phyloP scores from a whole-genome alignment of 169 alveolate genomes.

The Cryptosporidium viatorum region DNA sequence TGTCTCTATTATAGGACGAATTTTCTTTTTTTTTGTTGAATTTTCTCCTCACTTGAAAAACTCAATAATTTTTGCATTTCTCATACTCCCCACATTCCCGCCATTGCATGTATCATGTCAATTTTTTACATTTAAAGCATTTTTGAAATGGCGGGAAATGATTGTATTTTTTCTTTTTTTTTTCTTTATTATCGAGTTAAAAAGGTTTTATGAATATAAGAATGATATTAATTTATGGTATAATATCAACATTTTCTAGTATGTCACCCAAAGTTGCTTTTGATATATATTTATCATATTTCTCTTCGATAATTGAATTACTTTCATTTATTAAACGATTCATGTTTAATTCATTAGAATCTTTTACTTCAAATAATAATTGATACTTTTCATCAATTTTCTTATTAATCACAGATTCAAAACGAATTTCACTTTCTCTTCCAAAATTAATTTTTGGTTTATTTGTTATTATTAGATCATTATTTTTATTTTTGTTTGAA shows the following conservation, averaged over 20 bases:
- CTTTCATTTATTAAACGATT: neutral
- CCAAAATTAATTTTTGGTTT: neutral
- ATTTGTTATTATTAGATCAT: neutral
- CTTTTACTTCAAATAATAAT: slow-evolving; percentile 7
- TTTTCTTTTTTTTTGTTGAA: neutral
- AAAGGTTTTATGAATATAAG: too few species aligned
- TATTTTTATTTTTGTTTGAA: neutral
- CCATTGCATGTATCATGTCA: neutral
- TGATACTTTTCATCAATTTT: slow-evolving; percentile 19
- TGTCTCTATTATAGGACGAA: too few species aligned
- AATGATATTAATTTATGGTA: slow-evolving; percentile 1
- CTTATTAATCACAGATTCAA: neutral
- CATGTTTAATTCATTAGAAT: neutral
- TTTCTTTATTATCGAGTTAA: too few species aligned
- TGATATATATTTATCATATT: slow-evolving; percentile 32
- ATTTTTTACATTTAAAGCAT: neutral
- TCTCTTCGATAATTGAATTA: neutral
- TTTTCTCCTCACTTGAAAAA: neutral
- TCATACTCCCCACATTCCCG: neutral
- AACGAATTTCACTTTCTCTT: neutral
- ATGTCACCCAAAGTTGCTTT: slow-evolving; percentile 36
- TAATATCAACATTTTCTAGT: slow-evolving; percentile 36
- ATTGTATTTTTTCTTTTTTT: neutral
- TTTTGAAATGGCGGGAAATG: neutral
- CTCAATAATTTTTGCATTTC: neutral